Base-by-base conservation (phyloP, 2,329 filamentous ascomycete species). In the Metarhizium humberi region DNA sequence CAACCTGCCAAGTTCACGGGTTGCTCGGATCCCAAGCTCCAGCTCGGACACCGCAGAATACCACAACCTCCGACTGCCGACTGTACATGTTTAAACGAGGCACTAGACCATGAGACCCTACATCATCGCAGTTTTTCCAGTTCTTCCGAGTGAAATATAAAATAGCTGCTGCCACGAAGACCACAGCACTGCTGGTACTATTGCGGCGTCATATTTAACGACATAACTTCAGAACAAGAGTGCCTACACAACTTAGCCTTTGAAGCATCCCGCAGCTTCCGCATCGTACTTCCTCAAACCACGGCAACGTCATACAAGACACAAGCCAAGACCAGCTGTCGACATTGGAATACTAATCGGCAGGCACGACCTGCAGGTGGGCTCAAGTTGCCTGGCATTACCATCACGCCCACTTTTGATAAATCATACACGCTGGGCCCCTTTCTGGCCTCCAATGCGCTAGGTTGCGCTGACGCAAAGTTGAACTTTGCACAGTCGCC, bases 21-120 rank as follows among this genome's bases (percentile, higher is more conserved):
- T 46, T 51, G 30, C 13, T 56, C 55, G 55, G 55, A 51, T 47
- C 20, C 6, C 20, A 18, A 20, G 51, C 51, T 34, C 48, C 55
- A 47, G 20, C 47, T 25, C 51, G 51, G 47, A 40, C 55, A 38
- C 16, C 20, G 51, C 40, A 32, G 48, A 40, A 16, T 36, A 34
- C 34, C 14, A 34, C 18, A 56, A 32, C 6, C 10, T 36, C 47
- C 55, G 34, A 45, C 30, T 4, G 11, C 50, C 47, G 40, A 47
- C 32, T 20, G 25, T 7, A 25, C 18, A 25, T 25, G 25, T 4
- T 25, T 4, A 25, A 25, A 25, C 25, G 3, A 25, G 25, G 25
- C 25, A 25, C 25, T 34, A 34, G 32, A 34, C 32, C 32, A 11
- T 11, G 32, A 34, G 32, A 34, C 32, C 7, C 32, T 34, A 34